Evolutionary conservation across 2,329 filamentous ascomycete genomes (phyloP), one percentile per base, ranked within the genome.

Genomic region (Arthrobotrys pseudoclavata): DNA sequence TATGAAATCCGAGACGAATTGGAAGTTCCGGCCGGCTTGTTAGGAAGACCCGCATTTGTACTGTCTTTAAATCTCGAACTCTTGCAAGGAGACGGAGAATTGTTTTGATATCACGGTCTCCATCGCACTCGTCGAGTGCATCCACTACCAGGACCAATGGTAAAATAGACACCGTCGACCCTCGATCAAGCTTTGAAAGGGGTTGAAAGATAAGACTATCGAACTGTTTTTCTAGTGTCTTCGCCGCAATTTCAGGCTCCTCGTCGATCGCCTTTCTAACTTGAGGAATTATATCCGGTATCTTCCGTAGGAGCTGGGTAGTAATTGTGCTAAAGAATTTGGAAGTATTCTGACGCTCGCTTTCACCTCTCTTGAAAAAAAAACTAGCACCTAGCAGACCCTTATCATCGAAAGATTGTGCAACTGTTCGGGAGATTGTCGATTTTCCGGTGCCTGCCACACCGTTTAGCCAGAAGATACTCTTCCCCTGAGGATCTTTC

Each of bases 381-480:
- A 79, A 79, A 13, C 37, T 62, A 12, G 20, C 57, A 5, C 57
- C 20, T 29, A 62, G 15, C 9, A 15, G 31, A 13, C 61, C 52
- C 1, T 69, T 66, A 13, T 69, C 71, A 2, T 68, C 1, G 29
- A 71, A 69, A 15, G 15, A 18, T 12, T 57, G 29, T 9, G 79
- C 76, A 20, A 79, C 55, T 10, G 79, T 79, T 22, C 61, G 61
- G 29, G 75, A n/a, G 1, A 80, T 79, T 10, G 74, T 80, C 0
- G 78, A 79, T 42, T 79, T 79, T 20, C 69, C 69, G 1, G 81
- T 83, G 9, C 84, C 84, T 1, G 83, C 83, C 80, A 83, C 80
- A 10, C 84, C 83, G 13, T 81, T 82, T 6, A 85, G 80, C 84
- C 83, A 85, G 53, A 80, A 82, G 18, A 82, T 81, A 31, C 70